Base-by-base conservation (phyloP, 345 rosid genomes). In the Geranium rotundifolium region DNA sequence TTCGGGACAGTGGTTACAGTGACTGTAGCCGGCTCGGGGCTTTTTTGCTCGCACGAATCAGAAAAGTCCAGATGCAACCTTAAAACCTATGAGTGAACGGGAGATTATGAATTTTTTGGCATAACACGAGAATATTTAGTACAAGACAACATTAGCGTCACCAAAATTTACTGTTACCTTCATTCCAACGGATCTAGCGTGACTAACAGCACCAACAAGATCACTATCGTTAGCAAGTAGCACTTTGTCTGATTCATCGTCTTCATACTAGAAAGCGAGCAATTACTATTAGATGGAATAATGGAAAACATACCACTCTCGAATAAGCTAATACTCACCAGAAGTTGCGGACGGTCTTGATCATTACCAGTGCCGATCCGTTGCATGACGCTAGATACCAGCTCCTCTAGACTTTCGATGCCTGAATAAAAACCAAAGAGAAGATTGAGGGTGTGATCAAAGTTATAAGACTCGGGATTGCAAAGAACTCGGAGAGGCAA, bases 231-330 rank as follows among this genome's bases (percentile, higher is more conserved):
- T 76, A 30, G 86, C 67, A 30, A 95, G 84, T 66, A 90, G 67
- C 62, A 95, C 89, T 74, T 82, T 88, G 70, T 95, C 99, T 63
- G 96, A 89, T 78, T 95, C 97, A 55, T 95, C 99, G 19, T 95
- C 99, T 71, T 85, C 97, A 30, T 90, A 95, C 87, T 85, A 55
- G 17, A 52, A 20, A 19, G 37, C 17, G 9, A 62, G 12, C 14
- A 39, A 65, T 39, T 29, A 15, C 6, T 17, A 19, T 34, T 34
- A 34, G 7, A 34, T 4, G 7, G 4, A 4, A 34, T 4, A 9
- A 60, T 7, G 23, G 29, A 27, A 29, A 29, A 55, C 30, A 64
- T 30, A 56, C 58, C 57, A 69, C 17, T 29, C 29, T 52, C 16
- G 57, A 30, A 58, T 57, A 20, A 70, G 9, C 16, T 29, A 52